Percentiles rank a stretch among this genome's conserved stretches.
Evolutionary conservation across 176 grass and related monocot genomes (phyloP).

Genomic region (Pharus latifolius): DNA sequence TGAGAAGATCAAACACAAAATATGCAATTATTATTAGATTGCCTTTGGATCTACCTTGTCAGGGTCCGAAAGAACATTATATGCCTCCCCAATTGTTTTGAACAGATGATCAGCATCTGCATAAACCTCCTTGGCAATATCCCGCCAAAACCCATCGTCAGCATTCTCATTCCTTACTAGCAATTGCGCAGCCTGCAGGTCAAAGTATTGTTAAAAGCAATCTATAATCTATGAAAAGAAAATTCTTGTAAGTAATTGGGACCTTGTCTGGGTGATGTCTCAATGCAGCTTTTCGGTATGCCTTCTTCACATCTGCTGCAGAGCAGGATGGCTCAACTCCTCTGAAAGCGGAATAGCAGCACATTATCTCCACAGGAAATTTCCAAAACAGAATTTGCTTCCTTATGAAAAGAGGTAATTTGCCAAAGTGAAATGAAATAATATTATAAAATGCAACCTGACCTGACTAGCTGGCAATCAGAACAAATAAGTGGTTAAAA

Average conservation of each 20-base stretch:
- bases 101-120: constrained; percentile 87
- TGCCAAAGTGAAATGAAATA: not conserved
- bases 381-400: constrained; percentile 11
- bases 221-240: constrained; percentile 7
- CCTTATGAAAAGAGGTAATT: not conserved
- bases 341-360: constrained; percentile 28
- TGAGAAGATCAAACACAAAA: not conserved
- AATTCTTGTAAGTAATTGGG: not conserved
- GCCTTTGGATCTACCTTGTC: constrained; percentile 49
- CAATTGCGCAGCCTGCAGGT: constrained; percentile 58
- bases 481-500: not conserved
- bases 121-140: constrained; percentile 72
- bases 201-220: constrained; percentile 17
- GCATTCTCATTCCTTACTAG: constrained; percentile 68
- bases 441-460: not conserved
- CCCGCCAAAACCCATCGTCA: constrained; percentile 77
- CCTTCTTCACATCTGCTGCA: constrained; percentile 80
- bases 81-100: constrained; percentile 89
- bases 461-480: not conserved
- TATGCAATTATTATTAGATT: constrained; percentile 3
- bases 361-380: constrained; percentile 14
- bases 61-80: constrained; percentile 86
- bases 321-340: constrained; percentile 71
- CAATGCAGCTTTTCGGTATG: constrained; percentile 90
- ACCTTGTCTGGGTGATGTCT: constrained; percentile 97